These are phyloP conservation scores for Kitagawia praeruptora DNA, from an alignment of 129 eudicot genomes.

Conservation along the genomic window DNA sequence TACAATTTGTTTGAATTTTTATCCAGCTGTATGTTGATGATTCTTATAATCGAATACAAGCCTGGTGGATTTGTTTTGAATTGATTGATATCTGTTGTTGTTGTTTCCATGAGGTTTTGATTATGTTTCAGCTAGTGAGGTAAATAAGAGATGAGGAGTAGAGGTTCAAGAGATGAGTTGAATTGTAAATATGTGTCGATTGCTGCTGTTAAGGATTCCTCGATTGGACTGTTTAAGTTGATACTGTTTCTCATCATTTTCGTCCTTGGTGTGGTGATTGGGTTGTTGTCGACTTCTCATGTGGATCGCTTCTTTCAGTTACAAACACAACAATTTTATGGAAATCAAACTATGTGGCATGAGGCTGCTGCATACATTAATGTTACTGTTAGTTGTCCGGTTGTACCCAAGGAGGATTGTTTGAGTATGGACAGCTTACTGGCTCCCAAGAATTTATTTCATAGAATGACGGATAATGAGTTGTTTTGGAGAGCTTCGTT, in stretches of 20 bases:
- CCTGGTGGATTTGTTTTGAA: slow-evolving; percentile 2
- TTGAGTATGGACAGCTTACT: slow-evolving; percentile 47
- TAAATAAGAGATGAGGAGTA: slow-evolving; percentile 32
- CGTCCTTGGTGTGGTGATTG: slow-evolving; percentile 58
- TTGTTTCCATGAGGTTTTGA: not conserved
- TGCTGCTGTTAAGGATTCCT: slow-evolving; percentile 43
- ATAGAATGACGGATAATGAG: slow-evolving; percentile 65
- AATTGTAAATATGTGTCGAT: slow-evolving; percentile 8
- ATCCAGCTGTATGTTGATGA: not conserved
- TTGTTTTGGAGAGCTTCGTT: slow-evolving; percentile 80
- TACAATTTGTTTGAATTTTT: not conserved
- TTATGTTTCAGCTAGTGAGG: not conserved
- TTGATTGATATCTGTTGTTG: not conserved
- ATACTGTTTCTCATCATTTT: slow-evolving; percentile 45
- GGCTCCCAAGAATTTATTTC: slow-evolving; percentile 41
- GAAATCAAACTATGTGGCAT: slow-evolving; percentile 12
- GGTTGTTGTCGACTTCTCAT: slow-evolving; percentile 61
- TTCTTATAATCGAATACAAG: not conserved
- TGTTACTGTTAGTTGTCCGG: slow-evolving; percentile 9
- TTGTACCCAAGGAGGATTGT: slow-evolving; percentile 33
- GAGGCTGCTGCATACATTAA: not conserved
- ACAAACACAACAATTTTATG: slow-evolving; percentile 24
- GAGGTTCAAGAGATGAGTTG: slow-evolving; percentile 52
- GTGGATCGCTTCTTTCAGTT: slow-evolving; percentile 51
- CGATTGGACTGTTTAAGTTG: slow-evolving; percentile 35